Base-by-base conservation (phyloP, 2,329 filamentous ascomycete genomes). In the Sporothrix protearum region DNA sequence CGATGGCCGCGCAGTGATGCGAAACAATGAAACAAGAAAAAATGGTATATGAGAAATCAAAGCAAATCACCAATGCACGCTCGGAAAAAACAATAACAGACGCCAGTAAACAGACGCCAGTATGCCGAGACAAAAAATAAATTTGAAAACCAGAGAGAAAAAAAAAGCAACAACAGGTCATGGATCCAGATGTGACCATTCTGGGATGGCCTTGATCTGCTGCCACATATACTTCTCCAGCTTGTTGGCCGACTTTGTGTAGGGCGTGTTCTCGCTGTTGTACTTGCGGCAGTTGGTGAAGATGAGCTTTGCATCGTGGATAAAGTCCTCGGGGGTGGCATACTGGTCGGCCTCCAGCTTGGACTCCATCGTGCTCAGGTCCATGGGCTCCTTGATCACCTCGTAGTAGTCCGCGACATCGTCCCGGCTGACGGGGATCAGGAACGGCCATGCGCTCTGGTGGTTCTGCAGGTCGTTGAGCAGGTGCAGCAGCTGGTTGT, bases 331-430 rank as follows among this genome's bases (percentile, higher is more conserved):
- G 0, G 96, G 95, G 0, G 89, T 94, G 19, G 89, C 88, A 79
- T 99, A 99, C 78, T 95, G 88, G 81, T 98, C 96, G 51, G 93
- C 93, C 78, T 98, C 94, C 74, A 97, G 91, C 81, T 97, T 97
- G 76, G 89, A 89, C 81, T 98, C 96, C 95, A 99, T 98, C 25
- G 94, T 97, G 64, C 88, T 91, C 64, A 97, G 85, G 79, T 97
- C 96, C 96, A 99, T 99, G 47, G 96, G 96, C 80, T 97, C 92
- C 79, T 94, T 94, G 84, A 99, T 99, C 73, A 98, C 94, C 73
- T 97, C 93, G 83, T 98, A 98, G 82, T 99, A 99, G 80, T 99
- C 96, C n/a, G 93, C 90, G 0, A 99, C 96, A 76, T 98, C 96
- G 77, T 99, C 96, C 75, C 91, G 90, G 79, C 96, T 97, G 75